Evolutionary conservation across 75 land plant species (phyloP), one percentile per base, ranked within the genome.

Genomic region (Cryptomeria japonica): DNA sequence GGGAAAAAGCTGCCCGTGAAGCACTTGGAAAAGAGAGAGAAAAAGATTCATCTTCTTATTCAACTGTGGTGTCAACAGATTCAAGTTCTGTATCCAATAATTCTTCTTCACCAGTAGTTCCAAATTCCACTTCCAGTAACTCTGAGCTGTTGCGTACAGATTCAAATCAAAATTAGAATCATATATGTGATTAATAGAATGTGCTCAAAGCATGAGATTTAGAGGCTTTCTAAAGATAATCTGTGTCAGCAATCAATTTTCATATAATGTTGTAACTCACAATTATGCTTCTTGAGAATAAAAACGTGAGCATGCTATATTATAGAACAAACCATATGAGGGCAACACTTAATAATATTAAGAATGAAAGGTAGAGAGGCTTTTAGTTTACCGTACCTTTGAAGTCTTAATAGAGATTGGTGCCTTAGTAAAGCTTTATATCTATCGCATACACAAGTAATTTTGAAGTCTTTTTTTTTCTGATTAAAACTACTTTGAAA

Each of bases 1-100:
- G 92, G 84, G 94, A 91, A 55, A 92, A 87, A 88, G 95, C 95
- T 85, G 95, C 95, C 37, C 88, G 90, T 15, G 94, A 93, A 76
- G 93, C 93, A 11, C 42, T 88, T 84, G 94, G 87, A 53, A 90
- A 84, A 84, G 89, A 89, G 64, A 91, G 88, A 15, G 87, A 88
- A 25, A 42, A 80, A 46, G 83, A 80, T 11, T 1, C 39, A 18
- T 19, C 90, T 16, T 87, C 76, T 80, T 10, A 10, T 31, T 72
- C 90, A 22, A 58, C 64, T 41, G 0, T 84, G 32, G 53, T 58
- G 78, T 34, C 42, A 51, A 19, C 88, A 58, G 87, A 89, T 85
- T 86, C 28, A 87, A 68, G 61, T 89, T 86, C 90, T 70, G 86
- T 87, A 84, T 82, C 87, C 38, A 38, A 42, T 86, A 25, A 18